Evolutionary conservation across 371 early-diverging fungal species (phyloP).

Genomic region (Mucor mucedo): DNA sequence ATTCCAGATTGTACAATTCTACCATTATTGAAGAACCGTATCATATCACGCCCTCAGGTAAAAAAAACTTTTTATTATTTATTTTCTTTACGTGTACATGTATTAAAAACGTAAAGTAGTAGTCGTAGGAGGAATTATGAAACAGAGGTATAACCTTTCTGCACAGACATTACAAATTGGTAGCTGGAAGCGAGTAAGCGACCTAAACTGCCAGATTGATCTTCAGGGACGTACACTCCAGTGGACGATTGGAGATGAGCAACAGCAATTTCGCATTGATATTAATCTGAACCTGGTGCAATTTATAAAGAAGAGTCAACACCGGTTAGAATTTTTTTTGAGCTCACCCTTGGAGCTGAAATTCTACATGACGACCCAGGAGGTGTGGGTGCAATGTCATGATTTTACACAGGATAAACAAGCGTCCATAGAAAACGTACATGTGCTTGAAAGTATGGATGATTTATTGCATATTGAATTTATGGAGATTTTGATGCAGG

Average conservation of each 20-base stretch:
- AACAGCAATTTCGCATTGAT: conserved; percentile 65
- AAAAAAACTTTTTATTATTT: background rate
- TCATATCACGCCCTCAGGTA: conserved; percentile 12
- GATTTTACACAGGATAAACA: conserved; percentile 77
- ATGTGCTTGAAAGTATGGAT: conserved; percentile 43
- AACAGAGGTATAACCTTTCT: conserved; percentile 18
- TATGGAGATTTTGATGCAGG: conserved; percentile 26
- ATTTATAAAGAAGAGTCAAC: conserved; percentile 39
- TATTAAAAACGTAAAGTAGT: background rate
- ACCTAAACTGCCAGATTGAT: conserved; percentile 62
- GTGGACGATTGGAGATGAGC: conserved; percentile 67
- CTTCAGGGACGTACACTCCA: conserved; percentile 52
- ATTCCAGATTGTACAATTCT: conserved; percentile 16
- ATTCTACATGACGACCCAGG: conserved; percentile 57
- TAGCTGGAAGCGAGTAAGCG: conserved; percentile 73
- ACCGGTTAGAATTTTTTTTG: conserved; percentile 24
- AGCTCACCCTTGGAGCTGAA: conserved; percentile 28
- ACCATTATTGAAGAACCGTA: conserved; percentile 23
- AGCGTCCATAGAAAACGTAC: conserved; percentile 44
- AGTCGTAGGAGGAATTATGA: background rate
- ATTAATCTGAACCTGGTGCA: conserved; percentile 59
- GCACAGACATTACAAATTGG: conserved; percentile 70
- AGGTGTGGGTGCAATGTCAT: conserved; percentile 64
- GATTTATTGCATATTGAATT: conserved; percentile 35
- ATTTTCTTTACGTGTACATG: background rate